phyloP scores from a whole-genome alignment of 2,329 filamentous ascomycete species.

The Fusarium sp. region DNA sequence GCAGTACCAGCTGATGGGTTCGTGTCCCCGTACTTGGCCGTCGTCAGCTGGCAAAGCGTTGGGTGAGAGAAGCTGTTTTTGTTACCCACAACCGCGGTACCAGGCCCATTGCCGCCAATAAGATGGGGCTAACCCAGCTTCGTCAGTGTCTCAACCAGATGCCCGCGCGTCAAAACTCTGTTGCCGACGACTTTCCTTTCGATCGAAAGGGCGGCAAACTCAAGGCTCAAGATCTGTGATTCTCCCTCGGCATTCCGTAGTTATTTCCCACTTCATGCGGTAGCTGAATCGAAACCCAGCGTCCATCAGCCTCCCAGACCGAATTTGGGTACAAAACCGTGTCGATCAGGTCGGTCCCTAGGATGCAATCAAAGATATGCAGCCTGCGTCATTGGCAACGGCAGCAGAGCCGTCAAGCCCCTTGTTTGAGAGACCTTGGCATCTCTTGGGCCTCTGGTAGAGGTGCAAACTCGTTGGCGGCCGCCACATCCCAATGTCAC shows the following conservation, averaged over 20 bases:
- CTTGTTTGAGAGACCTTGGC: slow-evolving; percentile 5
- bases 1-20: slow-evolving; percentile 9
- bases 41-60: slow-evolving; percentile 23
- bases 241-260: background rate
- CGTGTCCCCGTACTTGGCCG: slow-evolving; percentile 13
- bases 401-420: slow-evolving; percentile 16
- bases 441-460: slow-evolving; percentile 8
- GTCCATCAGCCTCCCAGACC: slow-evolving; percentile 19
- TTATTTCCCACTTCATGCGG: slow-evolving; percentile 8
- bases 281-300: background rate
- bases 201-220: slow-evolving; percentile 24
- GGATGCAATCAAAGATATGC: background rate
- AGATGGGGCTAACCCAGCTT: slow-evolving; percentile 16
- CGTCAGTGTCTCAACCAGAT: slow-evolving; percentile 12
- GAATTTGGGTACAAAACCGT: slow-evolving; percentile 10
- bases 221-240: slow-evolving; percentile 2
- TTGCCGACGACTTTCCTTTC: slow-evolving; percentile 12
- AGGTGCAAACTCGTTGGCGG: slow-evolving; percentile 23
- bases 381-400: slow-evolving; percentile 14
- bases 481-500: slow-evolving; percentile 27
- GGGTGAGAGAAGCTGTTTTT: slow-evolving; percentile 26
- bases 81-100: slow-evolving; percentile 27
- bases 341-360: slow-evolving; percentile 3
- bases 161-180: slow-evolving; percentile 12
- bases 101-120: slow-evolving; percentile 24